Evolutionary conservation across 345 rosid genomes (phyloP), one percentile per base, ranked within the genome.

Genomic region (Acer yangbiense): DNA sequence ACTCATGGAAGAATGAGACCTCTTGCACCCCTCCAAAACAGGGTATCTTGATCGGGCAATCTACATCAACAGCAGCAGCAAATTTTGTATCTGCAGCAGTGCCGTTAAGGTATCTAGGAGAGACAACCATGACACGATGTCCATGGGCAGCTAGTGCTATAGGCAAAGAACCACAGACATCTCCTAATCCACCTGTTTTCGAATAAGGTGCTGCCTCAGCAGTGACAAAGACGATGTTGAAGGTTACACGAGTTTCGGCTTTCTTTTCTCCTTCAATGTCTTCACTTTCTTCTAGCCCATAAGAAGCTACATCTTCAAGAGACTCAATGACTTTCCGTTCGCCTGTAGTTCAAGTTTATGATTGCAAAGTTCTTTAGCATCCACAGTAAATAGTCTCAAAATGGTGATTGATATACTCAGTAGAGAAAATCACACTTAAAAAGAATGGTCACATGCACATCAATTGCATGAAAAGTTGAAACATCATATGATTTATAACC

Each of bases 181-280:
- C 99, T 71, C 97, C 98, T 66, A 96, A 52, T 68, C 99, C 98
- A 68, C 99, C 99, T 1, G 99, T 93, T 84, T 96, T 96, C 0
- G 99, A 96, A 83, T 91, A 96, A n/a, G 98, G 99, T 73, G 94
- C 92, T 0, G 98, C 99, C 83, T 96, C 99, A 1, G 99, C 84
- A 1, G 98, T 87, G 64, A 96, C 97, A 82, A 93, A 91, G n/a
- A 93, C 84, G 17, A 93, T 78, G 63, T 83, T 93, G 80, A 90
- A 64, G 58, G 76, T 79, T 43, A 88, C 72, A 75, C 77, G 84
- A 50, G 83, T 84, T 79, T 65, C 35, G 1, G 48, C 55, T 32
- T 71, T 86, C n/a, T 81, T 82, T 69, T 74, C 65, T 69, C 82
- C 73, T 69, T 80, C 85, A 17, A 69, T 55, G 65, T 80, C 85